A percentile compares a stretch with the other conserved stretches of the same genome.
These are phyloP conservation scores for Penicillium psychrosexuale DNA, from an alignment of 2,329 filamentous ascomycete genomes.

Conservation along the genomic window DNA sequence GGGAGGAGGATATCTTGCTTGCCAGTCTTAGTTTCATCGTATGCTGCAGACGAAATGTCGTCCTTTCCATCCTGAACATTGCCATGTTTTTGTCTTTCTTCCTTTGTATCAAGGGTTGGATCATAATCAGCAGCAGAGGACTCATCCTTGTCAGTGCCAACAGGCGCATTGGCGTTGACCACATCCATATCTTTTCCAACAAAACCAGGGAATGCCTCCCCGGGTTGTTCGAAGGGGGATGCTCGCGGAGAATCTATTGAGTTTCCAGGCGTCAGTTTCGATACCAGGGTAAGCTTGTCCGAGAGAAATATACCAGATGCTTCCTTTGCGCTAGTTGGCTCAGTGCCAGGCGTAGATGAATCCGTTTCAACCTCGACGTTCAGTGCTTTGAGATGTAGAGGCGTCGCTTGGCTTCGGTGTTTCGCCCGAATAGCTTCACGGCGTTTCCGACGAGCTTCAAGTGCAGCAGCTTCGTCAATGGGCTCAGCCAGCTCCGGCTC, in stretches of 20 bases:
- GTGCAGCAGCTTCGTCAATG: constrained; percentile 77
- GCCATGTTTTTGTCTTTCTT: constrained; percentile 71
- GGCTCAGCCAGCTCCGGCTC: constrained; percentile 52
- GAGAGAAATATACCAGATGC: constrained; percentile 38
- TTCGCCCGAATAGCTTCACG: constrained; percentile 84
- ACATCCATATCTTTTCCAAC: constrained; percentile 66
- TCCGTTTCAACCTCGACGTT: constrained; percentile 57
- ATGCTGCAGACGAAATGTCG: constrained; percentile 53
- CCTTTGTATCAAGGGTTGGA: constrained; percentile 81
- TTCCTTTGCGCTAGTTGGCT: constrained; percentile 40
- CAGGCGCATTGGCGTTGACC: constrained; percentile 52
- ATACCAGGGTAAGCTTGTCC: constrained; percentile 2
- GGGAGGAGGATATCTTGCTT: constrained; percentile 52
- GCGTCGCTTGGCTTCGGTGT: constrained; percentile 67
- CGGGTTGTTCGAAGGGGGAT: constrained; percentile 47
- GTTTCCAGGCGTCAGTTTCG: constrained; percentile 7
- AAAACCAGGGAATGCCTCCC: constrained; percentile 58
- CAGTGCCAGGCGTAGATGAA: constrained; percentile 51
- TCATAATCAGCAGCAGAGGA: constrained; percentile 94
- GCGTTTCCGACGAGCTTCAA: constrained; percentile 78
- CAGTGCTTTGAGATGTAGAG: constrained; percentile 71
- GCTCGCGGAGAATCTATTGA: constrained; percentile 35
- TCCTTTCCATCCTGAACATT: constrained; percentile 57
- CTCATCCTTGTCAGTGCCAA: constrained; percentile 60
- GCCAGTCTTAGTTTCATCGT: constrained; percentile 57